A percentile compares a stretch with the other conserved stretches of the same genome.
Evolutionary conservation across 805 yeast species (phyloP).

Genomic region (Starmera dryadoides): DNA sequence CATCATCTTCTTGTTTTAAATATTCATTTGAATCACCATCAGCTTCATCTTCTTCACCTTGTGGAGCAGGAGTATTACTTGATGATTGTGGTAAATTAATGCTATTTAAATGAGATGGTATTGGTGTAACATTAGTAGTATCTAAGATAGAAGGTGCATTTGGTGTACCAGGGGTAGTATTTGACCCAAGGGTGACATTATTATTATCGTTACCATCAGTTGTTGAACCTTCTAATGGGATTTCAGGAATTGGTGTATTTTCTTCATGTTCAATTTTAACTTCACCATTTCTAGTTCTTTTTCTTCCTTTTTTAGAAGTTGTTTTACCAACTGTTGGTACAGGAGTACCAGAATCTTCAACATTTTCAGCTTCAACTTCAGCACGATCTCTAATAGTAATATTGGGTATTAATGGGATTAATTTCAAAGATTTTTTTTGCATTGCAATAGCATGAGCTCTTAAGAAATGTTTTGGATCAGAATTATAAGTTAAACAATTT

Average conservation of each 20-base stretch:
- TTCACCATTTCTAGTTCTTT: slow-evolving; percentile 28
- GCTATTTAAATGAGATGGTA: slow-evolving; percentile 9
- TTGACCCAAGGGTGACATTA: too few relatives aligned
- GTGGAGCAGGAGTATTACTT: background rate
- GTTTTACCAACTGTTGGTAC: slow-evolving; percentile 22
- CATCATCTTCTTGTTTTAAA: slow-evolving; percentile 47
- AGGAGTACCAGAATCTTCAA: slow-evolving; percentile 21
- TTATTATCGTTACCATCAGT: background rate
- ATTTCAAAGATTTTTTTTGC: slow-evolving; percentile 78
- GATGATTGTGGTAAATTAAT: too few relatives aligned
- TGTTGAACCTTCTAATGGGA: background rate
- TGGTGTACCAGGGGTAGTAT: too few relatives aligned
- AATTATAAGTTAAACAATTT: slow-evolving; percentile 86
- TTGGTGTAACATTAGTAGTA: slow-evolving; percentile 1
- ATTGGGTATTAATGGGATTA: slow-evolving; percentile 85
- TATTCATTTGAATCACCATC: slow-evolving; percentile 34
- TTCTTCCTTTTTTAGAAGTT: slow-evolving; percentile 31
- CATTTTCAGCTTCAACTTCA: slow-evolving; percentile 51
- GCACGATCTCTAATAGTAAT: slow-evolving; percentile 66
- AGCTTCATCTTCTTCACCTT: slow-evolving; percentile 20
- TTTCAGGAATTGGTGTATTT: background rate
- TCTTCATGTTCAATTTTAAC: slow-evolving; percentile 21
- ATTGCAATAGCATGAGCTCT: slow-evolving; percentile 92
- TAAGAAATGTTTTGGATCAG: slow-evolving; percentile 89
- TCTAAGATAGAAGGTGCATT: too few relatives aligned